Evolutionary conservation across 2,329 filamentous ascomycete species (phyloP), one percentile per base, ranked within the genome.

Genomic region (Fusarium sp.): DNA sequence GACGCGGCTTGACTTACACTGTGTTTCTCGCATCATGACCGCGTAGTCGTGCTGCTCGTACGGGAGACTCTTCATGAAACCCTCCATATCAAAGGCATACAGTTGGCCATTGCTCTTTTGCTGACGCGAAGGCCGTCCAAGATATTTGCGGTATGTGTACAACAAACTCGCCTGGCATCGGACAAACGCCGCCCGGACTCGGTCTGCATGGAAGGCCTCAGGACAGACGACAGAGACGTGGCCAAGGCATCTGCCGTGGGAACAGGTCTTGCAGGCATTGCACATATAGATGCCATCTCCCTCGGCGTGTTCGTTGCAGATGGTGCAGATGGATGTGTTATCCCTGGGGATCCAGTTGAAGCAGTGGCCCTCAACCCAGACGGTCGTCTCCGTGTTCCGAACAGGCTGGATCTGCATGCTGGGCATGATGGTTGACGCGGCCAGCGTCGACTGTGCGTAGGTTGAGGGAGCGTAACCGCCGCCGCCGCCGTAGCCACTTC

Each of bases 281-380:
- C 94, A 97, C 76, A 90, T 90, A 83, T 94, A 97, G 60, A 94
- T 89, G 9, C 93, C 93, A 60, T 96, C 94, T 22, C 87, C 87
- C 71, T 91, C 89, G 0, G 92, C 89, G 69, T 90, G 92, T 56
- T 96, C 94, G 54, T 95, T 93, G 79, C 94, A 97, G 57, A 96
- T 88, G 1, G 90, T 90, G 81, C 94, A 97, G 7, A 87, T 85
- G 0, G 89, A 90, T 43, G 87, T 86, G 16, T 84, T 84, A 76
- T 95, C 93, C 18, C 87, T 85, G 1, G 85, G 79, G 63, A 87
- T 86, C 86, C 90, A 93, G 69, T 92, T 89, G 83, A 97, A 90
- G 82, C 93, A 95, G 84, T 97, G 94, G 0, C 94, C 94, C 82
- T 97, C 94, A 1, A 95, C 92, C 94, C 94, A 97, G 57, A 94